A percentile compares a stretch with the other conserved stretches of the same genome.
Conservation (phyloP, 805 yeast species). For the Wickerhamomyces subpelliculosus region DNA sequence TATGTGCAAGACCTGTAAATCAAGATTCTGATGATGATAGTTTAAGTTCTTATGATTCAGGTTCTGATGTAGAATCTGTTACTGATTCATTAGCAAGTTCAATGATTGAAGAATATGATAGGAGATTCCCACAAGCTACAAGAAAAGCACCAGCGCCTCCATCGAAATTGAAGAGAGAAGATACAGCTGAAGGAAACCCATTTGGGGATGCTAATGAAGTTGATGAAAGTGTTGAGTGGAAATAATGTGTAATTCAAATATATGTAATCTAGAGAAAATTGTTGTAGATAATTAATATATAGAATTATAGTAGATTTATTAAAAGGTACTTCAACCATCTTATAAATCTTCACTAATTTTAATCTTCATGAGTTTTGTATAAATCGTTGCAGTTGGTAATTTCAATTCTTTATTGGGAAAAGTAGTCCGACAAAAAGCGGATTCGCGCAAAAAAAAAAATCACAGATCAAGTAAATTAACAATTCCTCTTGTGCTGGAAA, state of each 20-base stretch:
- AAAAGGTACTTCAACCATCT: no score
- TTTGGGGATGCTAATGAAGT: constrained; percentile 43
- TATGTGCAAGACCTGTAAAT: constrained; percentile 37
- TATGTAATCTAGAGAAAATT: no score
- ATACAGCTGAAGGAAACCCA: constrained; percentile 33
- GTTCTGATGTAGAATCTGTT: constrained; percentile 19
- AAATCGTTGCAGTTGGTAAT: no score
- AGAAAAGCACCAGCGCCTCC: constrained; percentile 17
- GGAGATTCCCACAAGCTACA: constrained; percentile 7
- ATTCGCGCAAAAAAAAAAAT: no score
- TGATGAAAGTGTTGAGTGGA: constrained; percentile 19
- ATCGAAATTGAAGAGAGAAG: constrained; percentile 5
- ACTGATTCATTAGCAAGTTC: constrained; percentile 21
- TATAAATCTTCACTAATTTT: no score
- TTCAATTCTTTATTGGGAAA: no score
- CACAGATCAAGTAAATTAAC: no score
- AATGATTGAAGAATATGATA: constrained; percentile 20
- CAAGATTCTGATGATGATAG: constrained; percentile 33
- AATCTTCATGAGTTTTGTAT: no score
- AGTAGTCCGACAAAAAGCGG: no score
- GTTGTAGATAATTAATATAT: not conserved
- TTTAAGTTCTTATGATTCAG: constrained; percentile 22
- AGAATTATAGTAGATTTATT: no score
- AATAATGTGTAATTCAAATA: no score
- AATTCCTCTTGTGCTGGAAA: no score